Evolutionary conservation across 1,284 basidiomycete genomes (phyloP), one percentile per base, ranked within the genome.

Genomic region (Porodaedalea pini): DNA sequence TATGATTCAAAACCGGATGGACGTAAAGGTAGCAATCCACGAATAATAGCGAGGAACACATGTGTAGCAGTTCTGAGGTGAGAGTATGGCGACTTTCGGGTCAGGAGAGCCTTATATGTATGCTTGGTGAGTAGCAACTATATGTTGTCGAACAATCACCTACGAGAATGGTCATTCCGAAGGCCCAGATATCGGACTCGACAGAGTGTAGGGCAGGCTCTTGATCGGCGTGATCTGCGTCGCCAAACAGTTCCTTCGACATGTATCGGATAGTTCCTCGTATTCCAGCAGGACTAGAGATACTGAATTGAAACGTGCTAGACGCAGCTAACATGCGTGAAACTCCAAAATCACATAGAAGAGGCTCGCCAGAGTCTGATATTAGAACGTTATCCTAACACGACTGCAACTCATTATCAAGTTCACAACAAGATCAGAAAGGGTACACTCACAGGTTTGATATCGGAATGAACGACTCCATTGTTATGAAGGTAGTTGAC

Each of bases 381-480:
- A 56, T 51, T 4, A 56, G 36, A 27, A 56, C 43, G 23, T 56
- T 56, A 4, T 49, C 54, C 54, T 56, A 8, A 15, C 17, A 29
- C 11, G 3, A 37, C 36, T 37, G n/a, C n/a, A 37, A 37, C 2
- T 37, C 36, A 37, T 10, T 4, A 13, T 10, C n/a, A 37, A 37
- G n/a, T 2, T 3, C 36, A 37, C 3, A n/a, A 37, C n/a, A 10
- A 3, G n/a, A 17, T 8, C 11, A 27, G 25, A 17, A 6, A 37
- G 11, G 2, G 36, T 13, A 37, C 11, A 3, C 11, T 40, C 19
- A 58, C 57, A 13, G 51, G 25, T 49, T 58, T 58, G n/a, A 58
- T 37, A 37, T 58, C 57, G 17, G 51, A 51, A 17, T 58, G 57
- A 11, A 58, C 41, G 17, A 58, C 32, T 15, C 36, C 31, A 39